Base-by-base conservation (phyloP, 208 protist genomes). In the Trypanosoma mega region DNA sequence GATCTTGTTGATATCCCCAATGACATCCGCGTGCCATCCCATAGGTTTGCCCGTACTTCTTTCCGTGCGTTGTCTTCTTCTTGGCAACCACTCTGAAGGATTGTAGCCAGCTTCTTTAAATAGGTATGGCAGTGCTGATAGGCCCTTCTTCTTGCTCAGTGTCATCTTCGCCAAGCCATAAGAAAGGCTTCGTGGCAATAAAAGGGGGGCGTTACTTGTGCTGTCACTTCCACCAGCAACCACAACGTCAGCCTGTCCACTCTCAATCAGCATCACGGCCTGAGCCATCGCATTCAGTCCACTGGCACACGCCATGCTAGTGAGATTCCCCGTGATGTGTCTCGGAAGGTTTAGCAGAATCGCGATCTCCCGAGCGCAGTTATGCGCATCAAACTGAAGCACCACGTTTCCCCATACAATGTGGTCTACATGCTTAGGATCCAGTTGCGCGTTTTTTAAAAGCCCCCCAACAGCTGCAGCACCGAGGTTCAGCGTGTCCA, bases 381-480 rank as follows among this genome's bases (percentile, higher is more conserved):
- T 96, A 34, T 83, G 85, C 0, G 80, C 74, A 48, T 61, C 67
- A 20, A 76, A 76, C 37, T 93, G 82, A 12, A 93, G 47, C 24
- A 94, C 90, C n/a, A 96, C 90, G 47, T 93, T 94, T 11, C 87
- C 90, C 90, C 87, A 94, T 23, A 93, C 78, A 26, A 96, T 78
- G 57, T 93, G 81, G 43, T 96, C 69, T 49, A 96, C 66, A 27
- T 90, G 66, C 4, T 71, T 61, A 0, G 90, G 87, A 55, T 90
- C 75, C 8, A 96, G 52, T 24, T 85, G 81, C 8, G 74, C 78
- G 26, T 87, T 85, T 18, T 78, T 68, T 26, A 96, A 49, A 0
- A 96, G 65, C 0, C 85, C 87, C n/a, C 63, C 63, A n/a, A 96
- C 90, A 20, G 74, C 63, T 33, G 76, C 52, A 23, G 73, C 71